phyloP scores from a whole-genome alignment of 805 yeast species.

The Zygoascus flipseniorum region DNA sequence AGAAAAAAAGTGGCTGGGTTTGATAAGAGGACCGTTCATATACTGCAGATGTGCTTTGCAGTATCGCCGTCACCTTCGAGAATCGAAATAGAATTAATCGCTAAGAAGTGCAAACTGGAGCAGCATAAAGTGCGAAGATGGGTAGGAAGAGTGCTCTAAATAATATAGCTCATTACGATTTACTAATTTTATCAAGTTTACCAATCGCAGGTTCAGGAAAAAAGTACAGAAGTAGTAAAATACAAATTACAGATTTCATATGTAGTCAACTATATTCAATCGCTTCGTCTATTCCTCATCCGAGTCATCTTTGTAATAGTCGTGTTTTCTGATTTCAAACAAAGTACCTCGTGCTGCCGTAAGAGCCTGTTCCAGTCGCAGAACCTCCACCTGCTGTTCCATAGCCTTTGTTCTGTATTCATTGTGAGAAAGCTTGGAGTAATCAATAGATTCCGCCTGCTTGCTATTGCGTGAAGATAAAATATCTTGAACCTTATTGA shows the following conservation, averaged over 20 bases:
- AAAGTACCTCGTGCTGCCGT: constrained; percentile 65
- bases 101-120: neutral
- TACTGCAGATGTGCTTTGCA: neutral
- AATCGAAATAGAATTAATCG: neutral
- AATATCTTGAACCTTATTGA: constrained; percentile 57
- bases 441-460: constrained; percentile 46
- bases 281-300: constrained; percentile 29
- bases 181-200: neutral
- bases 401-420: constrained; percentile 80
- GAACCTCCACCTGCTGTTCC: constrained; percentile 89
- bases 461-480: constrained; percentile 33
- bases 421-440: constrained; percentile 57
- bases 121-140: constrained; percentile 3
- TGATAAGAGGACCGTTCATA: neutral
- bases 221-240: neutral
- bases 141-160: neutral
- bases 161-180: too few species aligned
- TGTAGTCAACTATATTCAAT: neutral
- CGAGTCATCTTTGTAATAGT: constrained; percentile 61
- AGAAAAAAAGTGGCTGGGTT: neutral
- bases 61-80: neutral
- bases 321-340: constrained; percentile 75
- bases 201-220: neutral
- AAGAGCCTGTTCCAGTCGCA: constrained; percentile 71
- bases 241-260: neutral